Evolutionary conservation across 2,329 filamentous ascomycete species (phyloP).

Genomic region (Colletotrichum tabaci): DNA sequence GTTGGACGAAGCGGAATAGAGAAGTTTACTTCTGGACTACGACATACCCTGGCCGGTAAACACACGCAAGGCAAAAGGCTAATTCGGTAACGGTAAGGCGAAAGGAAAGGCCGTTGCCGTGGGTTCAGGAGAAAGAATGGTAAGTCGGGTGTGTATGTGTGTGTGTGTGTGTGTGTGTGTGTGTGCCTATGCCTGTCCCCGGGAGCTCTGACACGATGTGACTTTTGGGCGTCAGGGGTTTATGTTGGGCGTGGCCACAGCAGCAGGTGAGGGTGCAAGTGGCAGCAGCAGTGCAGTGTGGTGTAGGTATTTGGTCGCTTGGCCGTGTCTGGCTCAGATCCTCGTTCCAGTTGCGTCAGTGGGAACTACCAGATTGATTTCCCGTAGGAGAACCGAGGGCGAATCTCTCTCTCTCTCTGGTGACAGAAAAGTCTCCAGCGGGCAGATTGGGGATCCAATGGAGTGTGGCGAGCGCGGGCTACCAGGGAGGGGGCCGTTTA

Average conservation of each 20-base stretch:
- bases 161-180: conserved; percentile 2
- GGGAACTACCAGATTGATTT: conserved; percentile 1
- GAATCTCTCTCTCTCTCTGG: conserved; percentile 34
- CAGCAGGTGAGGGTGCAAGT: conserved; percentile 22
- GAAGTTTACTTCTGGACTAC: conserved; percentile 33
- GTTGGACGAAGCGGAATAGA: conserved; percentile 21
- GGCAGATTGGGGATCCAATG: conserved; percentile 40
- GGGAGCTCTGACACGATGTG: conserved; percentile 34
- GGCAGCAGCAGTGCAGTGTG: conserved; percentile 16
- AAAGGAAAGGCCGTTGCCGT: conserved; percentile 26
- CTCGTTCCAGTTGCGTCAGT: conserved; percentile 20
- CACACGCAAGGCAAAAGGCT: conserved; percentile 11
- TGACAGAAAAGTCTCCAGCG: conserved; percentile 37
- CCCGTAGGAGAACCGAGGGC: conserved; percentile 16
- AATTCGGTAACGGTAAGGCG: conserved; percentile 29
- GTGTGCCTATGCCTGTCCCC: conserved; percentile 3
- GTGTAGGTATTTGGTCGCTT: conserved; percentile 5
- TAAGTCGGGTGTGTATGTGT: conserved; percentile 17
- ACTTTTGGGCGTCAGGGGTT: conserved; percentile 40
- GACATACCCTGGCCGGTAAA: conserved; percentile 29
- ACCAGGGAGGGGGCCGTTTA: conserved; percentile 35
- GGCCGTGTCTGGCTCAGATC: conserved; percentile 4
- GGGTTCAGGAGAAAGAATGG: conserved; percentile 6
- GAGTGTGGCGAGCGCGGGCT: conserved; percentile 33
- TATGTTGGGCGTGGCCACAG: conserved; percentile 31